phyloP scores from a whole-genome alignment of 345 rosid species.

The Citrus australasica region DNA sequence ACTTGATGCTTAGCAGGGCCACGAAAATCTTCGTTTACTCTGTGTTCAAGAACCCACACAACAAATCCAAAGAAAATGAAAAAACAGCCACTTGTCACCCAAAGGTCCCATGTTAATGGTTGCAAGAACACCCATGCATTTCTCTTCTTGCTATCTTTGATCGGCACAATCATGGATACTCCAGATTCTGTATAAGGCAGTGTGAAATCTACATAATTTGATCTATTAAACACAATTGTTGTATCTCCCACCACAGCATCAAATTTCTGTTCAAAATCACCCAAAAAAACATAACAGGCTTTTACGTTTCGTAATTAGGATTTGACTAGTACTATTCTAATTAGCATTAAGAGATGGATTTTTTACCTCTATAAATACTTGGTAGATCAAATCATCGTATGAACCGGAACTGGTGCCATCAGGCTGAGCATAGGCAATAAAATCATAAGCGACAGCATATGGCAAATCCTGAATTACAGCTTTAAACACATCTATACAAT shows the following conservation, averaged over 20 bases:
- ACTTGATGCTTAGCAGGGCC: slow-evolving; percentile 47
- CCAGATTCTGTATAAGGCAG: slow-evolving; percentile 69
- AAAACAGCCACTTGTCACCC: slow-evolving; percentile 53
- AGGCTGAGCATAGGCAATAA: slow-evolving; percentile 21
- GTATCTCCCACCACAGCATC: slow-evolving; percentile 68
- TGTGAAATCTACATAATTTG: slow-evolving; percentile 54
- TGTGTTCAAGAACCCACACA: slow-evolving; percentile 72
- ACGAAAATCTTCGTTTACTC: slow-evolving; percentile 57
- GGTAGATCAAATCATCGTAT: slow-evolving; percentile 36
- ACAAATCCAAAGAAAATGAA: slow-evolving; percentile 53
- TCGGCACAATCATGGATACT: slow-evolving; percentile 62
- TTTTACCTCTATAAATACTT: slow-evolving; percentile 42
- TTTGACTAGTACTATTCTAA: too few relatives aligned
- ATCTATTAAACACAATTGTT: slow-evolving; percentile 49
- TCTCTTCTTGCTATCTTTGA: slow-evolving; percentile 29
- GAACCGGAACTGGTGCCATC: slow-evolving; percentile 25
- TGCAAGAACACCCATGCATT: slow-evolving; percentile 64
- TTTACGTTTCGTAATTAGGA: background rate
- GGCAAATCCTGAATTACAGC: slow-evolving; percentile 41
- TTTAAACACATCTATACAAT: slow-evolving; percentile 38
- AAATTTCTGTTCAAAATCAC: slow-evolving; percentile 23
- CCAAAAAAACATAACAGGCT: background rate
- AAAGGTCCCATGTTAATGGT: slow-evolving; percentile 61
- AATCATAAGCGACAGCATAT: slow-evolving; percentile 36
- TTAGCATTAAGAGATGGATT: background rate